Conservation (phyloP, 768 basidiomycete species). For the Podaxis sp. region DNA sequence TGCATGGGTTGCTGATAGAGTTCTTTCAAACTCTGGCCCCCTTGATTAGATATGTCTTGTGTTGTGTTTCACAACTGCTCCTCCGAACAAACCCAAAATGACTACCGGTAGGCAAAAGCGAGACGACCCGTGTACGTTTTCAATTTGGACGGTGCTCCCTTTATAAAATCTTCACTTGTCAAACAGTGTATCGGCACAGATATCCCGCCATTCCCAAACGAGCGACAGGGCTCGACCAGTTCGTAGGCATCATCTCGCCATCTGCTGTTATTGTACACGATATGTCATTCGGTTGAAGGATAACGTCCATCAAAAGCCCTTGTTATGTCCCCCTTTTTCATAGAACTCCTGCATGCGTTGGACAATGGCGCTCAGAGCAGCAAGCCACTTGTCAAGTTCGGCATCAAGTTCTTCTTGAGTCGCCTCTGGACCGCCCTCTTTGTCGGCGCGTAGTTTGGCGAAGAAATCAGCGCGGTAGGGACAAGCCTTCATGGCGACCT, state of each 20-base stretch:
- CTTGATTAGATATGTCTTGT: neutral
- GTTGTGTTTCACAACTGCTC: neutral
- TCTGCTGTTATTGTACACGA: neutral
- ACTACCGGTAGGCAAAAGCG: too few species aligned
- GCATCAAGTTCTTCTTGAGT: slow-evolving; percentile 48
- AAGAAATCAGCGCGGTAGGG: slow-evolving; percentile 70
- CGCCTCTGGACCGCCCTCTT: slow-evolving; percentile 45
- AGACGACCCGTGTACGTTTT: too few species aligned
- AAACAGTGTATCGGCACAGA: too few species aligned
- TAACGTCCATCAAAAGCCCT: slow-evolving; percentile 38
- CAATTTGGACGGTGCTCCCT: too few species aligned
- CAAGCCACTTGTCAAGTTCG: slow-evolving; percentile 69
- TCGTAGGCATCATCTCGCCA: neutral
- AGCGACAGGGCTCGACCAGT: neutral
- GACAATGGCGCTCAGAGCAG: slow-evolving; percentile 55
- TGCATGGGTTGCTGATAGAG: neutral
- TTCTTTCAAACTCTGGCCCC: neutral
- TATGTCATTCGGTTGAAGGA: neutral
- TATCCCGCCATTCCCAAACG: neutral
- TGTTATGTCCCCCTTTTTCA: slow-evolving; percentile 53
- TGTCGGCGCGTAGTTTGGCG: slow-evolving; percentile 59
- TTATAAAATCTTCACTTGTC: too few species aligned
- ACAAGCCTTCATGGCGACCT: slow-evolving; percentile 68
- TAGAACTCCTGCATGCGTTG: slow-evolving; percentile 57
- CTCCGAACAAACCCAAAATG: too few species aligned